These are phyloP conservation scores for Arthroderma sp. DNA, from an alignment of 2,329 filamentous ascomycete genomes.

Conservation along the genomic window DNA sequence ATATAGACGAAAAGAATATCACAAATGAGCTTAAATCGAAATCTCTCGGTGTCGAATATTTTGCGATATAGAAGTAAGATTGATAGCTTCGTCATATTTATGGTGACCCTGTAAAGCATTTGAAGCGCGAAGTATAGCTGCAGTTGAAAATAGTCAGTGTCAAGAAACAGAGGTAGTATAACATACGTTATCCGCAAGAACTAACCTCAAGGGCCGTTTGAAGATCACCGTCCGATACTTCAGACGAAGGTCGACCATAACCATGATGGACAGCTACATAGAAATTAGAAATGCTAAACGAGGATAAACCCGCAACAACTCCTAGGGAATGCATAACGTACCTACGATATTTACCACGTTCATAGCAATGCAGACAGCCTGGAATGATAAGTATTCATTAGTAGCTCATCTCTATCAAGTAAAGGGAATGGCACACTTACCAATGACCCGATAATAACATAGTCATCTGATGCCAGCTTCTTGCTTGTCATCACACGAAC, in stretches of 20 bases:
- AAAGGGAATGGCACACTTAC: conserved; percentile 13
- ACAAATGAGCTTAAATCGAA: conserved; percentile 38
- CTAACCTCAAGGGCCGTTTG: conserved; percentile 19
- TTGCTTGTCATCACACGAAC: conserved; percentile 18
- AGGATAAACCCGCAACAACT: neutral
- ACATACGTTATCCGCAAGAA: neutral
- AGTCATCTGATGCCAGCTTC: conserved; percentile 20
- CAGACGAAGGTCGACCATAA: conserved; percentile 18
- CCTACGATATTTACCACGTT: conserved; percentile 19
- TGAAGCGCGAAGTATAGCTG: conserved; percentile 43
- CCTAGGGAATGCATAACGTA: conserved; percentile 7
- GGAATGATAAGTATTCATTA: conserved; percentile 1
- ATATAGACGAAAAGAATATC: conserved; percentile 35
- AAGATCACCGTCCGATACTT: conserved; percentile 17
- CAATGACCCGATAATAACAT: conserved; percentile 20
- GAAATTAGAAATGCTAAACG: neutral
- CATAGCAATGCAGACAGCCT: conserved; percentile 20
- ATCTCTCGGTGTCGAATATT: conserved; percentile 39
- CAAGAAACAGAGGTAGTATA: neutral
- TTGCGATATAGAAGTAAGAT: conserved; percentile 44
- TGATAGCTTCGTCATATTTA: conserved; percentile 43
- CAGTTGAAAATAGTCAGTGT: neutral
- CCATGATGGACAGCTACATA: conserved; percentile 20
- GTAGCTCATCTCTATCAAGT: neutral
- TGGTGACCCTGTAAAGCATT: conserved; percentile 44